Conservation (phyloP, 2,329 filamentous ascomycete genomes). For the Tympanopsis confertula region DNA sequence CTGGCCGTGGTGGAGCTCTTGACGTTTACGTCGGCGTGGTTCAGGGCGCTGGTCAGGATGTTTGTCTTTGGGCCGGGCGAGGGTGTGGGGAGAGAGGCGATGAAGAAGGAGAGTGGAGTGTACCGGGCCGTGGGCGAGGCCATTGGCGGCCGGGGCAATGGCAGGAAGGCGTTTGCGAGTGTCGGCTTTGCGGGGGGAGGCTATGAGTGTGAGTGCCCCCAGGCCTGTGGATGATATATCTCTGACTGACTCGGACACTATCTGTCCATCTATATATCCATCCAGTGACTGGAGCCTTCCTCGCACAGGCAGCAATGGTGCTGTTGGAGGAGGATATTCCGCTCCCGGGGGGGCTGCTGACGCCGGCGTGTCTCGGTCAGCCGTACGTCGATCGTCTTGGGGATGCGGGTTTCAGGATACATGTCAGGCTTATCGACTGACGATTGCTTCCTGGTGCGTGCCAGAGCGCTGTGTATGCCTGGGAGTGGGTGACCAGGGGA, state of each 20-base stretch:
- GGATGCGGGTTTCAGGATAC: constrained; percentile 9
- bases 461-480: no score
- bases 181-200: constrained; percentile 17
- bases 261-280: constrained; percentile 9
- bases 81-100: constrained; percentile 37
- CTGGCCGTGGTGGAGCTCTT: constrained; percentile 30
- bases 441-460: no score
- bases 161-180: constrained; percentile 7
- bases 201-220: constrained; percentile 56
- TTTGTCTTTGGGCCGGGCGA: constrained; percentile 40
- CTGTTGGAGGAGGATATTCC: background rate
- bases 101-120: constrained; percentile 41
- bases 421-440: constrained; percentile 35
- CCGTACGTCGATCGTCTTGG: background rate
- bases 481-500: no score
- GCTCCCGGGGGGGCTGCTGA: background rate
- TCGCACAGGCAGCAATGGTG: constrained; percentile 8
- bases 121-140: background rate
- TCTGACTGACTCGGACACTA: constrained; percentile 7
- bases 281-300: constrained; percentile 8
- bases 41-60: constrained; percentile 30
- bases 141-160: constrained; percentile 9
- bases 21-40: constrained; percentile 27
- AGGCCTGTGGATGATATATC: no score
- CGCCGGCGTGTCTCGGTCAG: background rate